Conservation (phyloP, 1,139 yeast genomes). For the Nakaseomyces uthaithaninus region DNA sequence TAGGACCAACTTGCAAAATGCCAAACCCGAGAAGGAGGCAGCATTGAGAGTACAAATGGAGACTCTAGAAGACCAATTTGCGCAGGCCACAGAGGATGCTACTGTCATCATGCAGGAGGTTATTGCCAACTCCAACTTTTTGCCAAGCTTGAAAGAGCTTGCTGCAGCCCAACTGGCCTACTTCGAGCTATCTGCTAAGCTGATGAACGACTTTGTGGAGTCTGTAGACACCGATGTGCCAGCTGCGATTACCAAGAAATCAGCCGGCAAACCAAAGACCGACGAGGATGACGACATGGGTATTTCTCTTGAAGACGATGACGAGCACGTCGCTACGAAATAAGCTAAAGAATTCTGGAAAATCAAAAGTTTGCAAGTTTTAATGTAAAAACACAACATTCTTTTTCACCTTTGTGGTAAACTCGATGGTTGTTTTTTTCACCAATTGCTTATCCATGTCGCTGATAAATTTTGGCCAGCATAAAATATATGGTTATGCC, state of each 20-base stretch:
- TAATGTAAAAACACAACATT: too few relatives aligned
- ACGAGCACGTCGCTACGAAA: conserved; percentile 4
- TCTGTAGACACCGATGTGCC: conserved; percentile 20
- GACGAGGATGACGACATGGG: conserved; percentile 4
- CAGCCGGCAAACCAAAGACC: background rate
- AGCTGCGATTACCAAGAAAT: conserved; percentile 7
- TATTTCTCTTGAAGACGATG: conserved; percentile 8
- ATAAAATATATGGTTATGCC: too few relatives aligned
- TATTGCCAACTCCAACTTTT: conserved; percentile 63
- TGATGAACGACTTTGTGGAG: conserved; percentile 51
- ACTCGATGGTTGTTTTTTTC: too few relatives aligned
- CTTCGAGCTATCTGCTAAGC: conserved; percentile 68
- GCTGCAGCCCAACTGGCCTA: conserved; percentile 76
- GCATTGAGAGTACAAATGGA: conserved; percentile 72
- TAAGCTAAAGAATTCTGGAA: background rate
- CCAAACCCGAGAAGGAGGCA: conserved; percentile 68
- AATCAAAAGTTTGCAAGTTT: background rate
- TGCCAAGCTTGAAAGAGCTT: conserved; percentile 61
- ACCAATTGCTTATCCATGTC: too few relatives aligned
- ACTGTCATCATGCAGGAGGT: conserved; percentile 78
- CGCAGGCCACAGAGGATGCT: conserved; percentile 85
- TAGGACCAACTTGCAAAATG: conserved; percentile 57
- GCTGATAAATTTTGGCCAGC: too few relatives aligned
- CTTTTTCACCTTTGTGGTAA: too few relatives aligned
- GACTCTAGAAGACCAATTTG: conserved; percentile 82